Evolutionary conservation across 192 early-diverging fungal genomes (phyloP).

Genomic region (Coemansia biformis): DNA sequence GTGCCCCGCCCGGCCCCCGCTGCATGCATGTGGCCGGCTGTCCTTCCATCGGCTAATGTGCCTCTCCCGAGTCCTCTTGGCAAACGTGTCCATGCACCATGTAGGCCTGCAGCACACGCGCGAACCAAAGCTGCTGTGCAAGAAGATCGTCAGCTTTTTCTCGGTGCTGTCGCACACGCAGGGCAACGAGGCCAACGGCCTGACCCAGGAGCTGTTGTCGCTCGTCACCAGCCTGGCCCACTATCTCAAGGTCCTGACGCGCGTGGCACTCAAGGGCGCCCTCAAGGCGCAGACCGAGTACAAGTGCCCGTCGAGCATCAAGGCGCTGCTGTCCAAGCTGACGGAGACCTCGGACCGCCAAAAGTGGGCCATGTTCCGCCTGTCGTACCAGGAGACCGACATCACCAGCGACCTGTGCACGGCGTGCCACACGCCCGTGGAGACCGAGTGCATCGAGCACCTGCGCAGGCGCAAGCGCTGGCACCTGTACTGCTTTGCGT

Average conservation of each 20-base stretch:
- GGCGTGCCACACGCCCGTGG: slow-evolving; percentile 69
- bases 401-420: slow-evolving; percentile 78
- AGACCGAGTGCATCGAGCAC: slow-evolving; percentile 80
- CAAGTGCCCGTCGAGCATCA: slow-evolving; percentile 44
- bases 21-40: no score
- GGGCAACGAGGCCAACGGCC: slow-evolving; percentile 45
- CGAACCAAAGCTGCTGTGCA: slow-evolving; percentile 94
- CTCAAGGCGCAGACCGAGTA: slow-evolving; percentile 59
- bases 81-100: neutral
- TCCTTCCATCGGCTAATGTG: no score
- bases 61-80: no score
- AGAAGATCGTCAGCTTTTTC: slow-evolving; percentile 93
- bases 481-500: slow-evolving; percentile 82
- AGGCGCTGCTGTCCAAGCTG: slow-evolving; percentile 72
- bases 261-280: slow-evolving; percentile 81
- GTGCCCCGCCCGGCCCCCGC: no score
- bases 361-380: slow-evolving; percentile 43
- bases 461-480: slow-evolving; percentile 57
- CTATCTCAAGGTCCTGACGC: slow-evolving; percentile 85
- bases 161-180: slow-evolving; percentile 77
- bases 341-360: slow-evolving; percentile 59
- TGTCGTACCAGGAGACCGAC: slow-evolving; percentile 53
- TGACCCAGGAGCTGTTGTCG: slow-evolving; percentile 83
- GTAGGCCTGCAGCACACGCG: slow-evolving; percentile 65
- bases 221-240: slow-evolving; percentile 89